Percentiles rank a stretch among this genome's conserved stretches.
Evolutionary conservation across 495 filamentous ascomycete species (phyloP).

Genomic region (Aspergillus kassunensis): DNA sequence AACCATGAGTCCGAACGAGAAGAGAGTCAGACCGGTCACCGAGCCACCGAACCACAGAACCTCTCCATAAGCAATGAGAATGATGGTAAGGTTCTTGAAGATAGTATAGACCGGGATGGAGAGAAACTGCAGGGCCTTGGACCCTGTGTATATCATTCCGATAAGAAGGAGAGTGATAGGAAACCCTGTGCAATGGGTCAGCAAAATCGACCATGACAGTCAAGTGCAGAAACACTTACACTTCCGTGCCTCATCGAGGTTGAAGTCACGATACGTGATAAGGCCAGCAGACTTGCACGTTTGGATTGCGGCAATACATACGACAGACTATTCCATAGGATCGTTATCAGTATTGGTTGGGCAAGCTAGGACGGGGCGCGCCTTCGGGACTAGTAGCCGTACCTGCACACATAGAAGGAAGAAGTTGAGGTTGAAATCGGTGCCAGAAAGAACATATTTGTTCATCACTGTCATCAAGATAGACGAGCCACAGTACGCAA

Average conservation of each 20-base stretch:
- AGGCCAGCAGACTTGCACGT: slow-evolving; percentile 75
- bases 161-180: slow-evolving; percentile 95
- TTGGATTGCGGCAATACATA: slow-evolving; percentile 87
- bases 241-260: slow-evolving; percentile 82
- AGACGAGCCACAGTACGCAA: slow-evolving; percentile 89
- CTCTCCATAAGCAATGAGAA: slow-evolving; percentile 97
- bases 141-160: slow-evolving; percentile 98
- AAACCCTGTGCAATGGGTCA: slow-evolving; percentile 65
- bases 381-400: slow-evolving; percentile 22
- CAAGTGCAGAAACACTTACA: slow-evolving; percentile 53
- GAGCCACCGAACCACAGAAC: slow-evolving; percentile 98
- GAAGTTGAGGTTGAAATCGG: slow-evolving; percentile 94
- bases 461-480: slow-evolving; percentile 99
- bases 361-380: not conserved
- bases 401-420: slow-evolving; percentile 92
- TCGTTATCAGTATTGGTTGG: slow-evolving; percentile 11
- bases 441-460: slow-evolving; percentile 93
- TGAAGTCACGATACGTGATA: slow-evolving; percentile 90
- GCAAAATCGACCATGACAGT: not conserved
- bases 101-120: slow-evolving; percentile 99
- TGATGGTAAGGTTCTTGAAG: slow-evolving; percentile 99
- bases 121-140: slow-evolving; percentile 93
- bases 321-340: slow-evolving; percentile 62
- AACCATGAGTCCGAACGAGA: slow-evolving; percentile 98
- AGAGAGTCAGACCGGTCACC: slow-evolving; percentile 79